Base-by-base conservation (phyloP, 805 yeast species). In the Saccharomyces kudriavzevii region DNA sequence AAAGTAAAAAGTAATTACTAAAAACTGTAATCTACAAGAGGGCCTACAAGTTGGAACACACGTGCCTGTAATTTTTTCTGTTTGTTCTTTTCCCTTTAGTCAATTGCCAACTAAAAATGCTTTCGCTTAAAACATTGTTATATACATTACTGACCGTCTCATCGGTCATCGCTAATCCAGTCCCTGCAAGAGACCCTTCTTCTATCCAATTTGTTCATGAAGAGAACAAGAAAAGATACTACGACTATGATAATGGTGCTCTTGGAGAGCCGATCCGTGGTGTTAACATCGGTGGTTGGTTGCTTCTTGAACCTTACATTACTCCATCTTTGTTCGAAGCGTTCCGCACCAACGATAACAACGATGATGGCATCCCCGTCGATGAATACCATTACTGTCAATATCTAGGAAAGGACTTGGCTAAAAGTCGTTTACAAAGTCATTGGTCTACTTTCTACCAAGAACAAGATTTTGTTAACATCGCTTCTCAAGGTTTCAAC, bases 271-370 rank as follows among this genome's bases (percentile, higher is more conserved):
- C 57, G 13, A 51, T 62, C 22, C 57, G 67, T 45, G 96, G 96
- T 61, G 89, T 89, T 49, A 85, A 86, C 64, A 71, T 89, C 30
- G 97, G 97, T 57, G 96, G 96, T 48, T 89, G 96, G 96, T 77
- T 89, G 50, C 89, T 89, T 1, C 71, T 89, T 46, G 97, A 89
- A 70, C 89, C 96, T 1, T 89, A 77, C 70, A 89, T 89, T 65
- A 86, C 89, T 0, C 96, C 96, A 4, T 80, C 90, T 0, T 68
- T 86, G 48, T 89, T 90, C 64, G 78, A 77, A 48, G 78, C 75
- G 45, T 74, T 69, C 63, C 74, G 79, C 24, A 61, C 65, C 5
- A 70, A 70, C 50, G 63, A 59, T 11, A 17, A 56, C 40, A 65
- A 60, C 53, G 71, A 69, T 46, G 70, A 67, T 13, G 68, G 76